These are phyloP conservation scores for Nyssa sinensis DNA, from an alignment of 148 eudicot species.

Conservation along the genomic window DNA sequence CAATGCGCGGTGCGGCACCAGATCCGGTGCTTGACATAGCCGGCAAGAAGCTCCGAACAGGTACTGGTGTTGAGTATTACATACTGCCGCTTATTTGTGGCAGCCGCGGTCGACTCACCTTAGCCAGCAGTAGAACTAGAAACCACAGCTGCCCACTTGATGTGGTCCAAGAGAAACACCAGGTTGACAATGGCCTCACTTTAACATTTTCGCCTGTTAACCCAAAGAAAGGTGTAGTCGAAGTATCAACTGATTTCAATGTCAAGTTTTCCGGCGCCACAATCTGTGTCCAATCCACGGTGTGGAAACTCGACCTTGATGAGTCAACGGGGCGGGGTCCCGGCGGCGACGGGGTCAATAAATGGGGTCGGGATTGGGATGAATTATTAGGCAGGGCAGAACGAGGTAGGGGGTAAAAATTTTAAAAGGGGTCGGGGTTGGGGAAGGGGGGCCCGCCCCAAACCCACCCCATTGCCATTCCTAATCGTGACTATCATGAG, in stretches of 20 bases:
- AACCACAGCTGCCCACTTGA: conserved; percentile 30
- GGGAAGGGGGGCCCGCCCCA: too few species aligned
- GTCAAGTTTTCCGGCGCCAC: conserved; percentile 28
- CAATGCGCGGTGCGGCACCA: background rate
- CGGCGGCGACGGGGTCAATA: conserved; percentile 31
- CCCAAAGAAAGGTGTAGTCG: conserved; percentile 20
- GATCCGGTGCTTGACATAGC: background rate
- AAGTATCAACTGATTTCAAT: conserved; percentile 37
- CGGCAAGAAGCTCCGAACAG: background rate
- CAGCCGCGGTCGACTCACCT: conserved; percentile 20
- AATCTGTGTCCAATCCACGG: conserved; percentile 32
- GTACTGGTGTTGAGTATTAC: conserved; percentile 6
- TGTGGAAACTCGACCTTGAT: conserved; percentile 37
- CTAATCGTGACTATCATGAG: too few species aligned
- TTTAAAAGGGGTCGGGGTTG: too few species aligned
- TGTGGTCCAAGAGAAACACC: conserved; percentile 32
- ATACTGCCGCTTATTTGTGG: conserved; percentile 16
- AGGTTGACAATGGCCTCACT: conserved; percentile 30
- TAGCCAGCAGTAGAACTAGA: conserved; percentile 11
- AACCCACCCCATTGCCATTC: too few species aligned
- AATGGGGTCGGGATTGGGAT: conserved; percentile 56
- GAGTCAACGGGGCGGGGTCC: conserved; percentile 20
- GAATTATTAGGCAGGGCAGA: too few species aligned
- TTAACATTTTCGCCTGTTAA: conserved; percentile 26
- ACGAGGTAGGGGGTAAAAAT: too few species aligned